These are phyloP conservation scores for Haplosporangium sp. DNA, from an alignment of 371 early-diverging fungal genomes.

Conservation along the genomic window DNA sequence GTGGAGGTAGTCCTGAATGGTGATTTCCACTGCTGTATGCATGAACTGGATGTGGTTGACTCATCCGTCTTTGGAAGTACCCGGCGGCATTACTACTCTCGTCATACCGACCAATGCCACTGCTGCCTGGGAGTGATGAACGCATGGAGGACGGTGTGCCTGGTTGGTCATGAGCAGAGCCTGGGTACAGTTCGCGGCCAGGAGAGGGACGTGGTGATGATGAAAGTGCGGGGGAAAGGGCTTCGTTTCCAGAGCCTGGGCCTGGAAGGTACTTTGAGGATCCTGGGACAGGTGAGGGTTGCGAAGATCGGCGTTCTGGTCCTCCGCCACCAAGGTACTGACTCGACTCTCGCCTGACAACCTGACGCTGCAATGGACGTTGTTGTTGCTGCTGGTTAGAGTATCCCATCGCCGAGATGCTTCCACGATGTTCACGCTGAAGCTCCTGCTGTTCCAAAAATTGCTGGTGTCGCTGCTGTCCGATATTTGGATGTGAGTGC, in stretches of 20 bases:
- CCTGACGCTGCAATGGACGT: conserved; percentile 9
- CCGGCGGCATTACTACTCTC: neutral
- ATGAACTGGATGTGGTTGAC: conserved; percentile 25
- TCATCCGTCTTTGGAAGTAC: conserved; percentile 37
- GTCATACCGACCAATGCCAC: conserved; percentile 8
- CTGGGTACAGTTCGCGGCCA: conserved; percentile 11
- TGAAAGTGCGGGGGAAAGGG: conserved; percentile 21
- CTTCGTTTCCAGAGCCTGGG: conserved; percentile 1
- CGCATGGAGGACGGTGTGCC: neutral
- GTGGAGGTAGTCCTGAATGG: conserved; percentile 20
- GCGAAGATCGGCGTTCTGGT: conserved; percentile 31
- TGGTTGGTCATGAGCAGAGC: conserved; percentile 4
- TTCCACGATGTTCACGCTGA: conserved; percentile 38
- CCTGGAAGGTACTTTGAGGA: conserved; percentile 9
- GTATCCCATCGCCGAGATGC: conserved; percentile 14
- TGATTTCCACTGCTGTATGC: neutral
- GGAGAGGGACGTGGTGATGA: conserved; percentile 35
- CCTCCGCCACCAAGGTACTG: conserved; percentile 16
- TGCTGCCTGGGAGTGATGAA: neutral
- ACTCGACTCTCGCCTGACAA: conserved; percentile 23
- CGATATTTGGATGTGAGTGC: conserved; percentile 53
- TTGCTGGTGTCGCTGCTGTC: conserved; percentile 39
- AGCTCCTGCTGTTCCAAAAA: conserved; percentile 19
- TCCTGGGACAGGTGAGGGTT: conserved; percentile 27
- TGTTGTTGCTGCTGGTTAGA: conserved; percentile 15